A percentile compares a stretch with the other conserved stretches of the same genome.
These are phyloP conservation scores for Vitis labrusca DNA, from an alignment of 164 flowering plant genomes.

Conservation along the genomic window DNA sequence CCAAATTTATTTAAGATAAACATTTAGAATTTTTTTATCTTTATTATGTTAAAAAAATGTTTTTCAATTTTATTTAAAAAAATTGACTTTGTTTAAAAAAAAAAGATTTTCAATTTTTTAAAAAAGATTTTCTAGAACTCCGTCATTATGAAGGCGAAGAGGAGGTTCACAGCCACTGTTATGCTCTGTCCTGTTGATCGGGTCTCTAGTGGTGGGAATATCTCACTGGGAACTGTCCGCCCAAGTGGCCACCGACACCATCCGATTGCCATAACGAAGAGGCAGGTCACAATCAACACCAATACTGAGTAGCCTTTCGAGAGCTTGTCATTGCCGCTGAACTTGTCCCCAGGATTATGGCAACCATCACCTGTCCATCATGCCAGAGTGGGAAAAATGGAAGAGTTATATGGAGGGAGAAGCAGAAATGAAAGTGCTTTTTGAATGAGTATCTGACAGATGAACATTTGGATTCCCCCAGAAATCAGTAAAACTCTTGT, in stretches of 20 bases:
- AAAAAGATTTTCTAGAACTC: too few species aligned
- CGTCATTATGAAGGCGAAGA: constrained; percentile 44
- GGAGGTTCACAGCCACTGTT: constrained; percentile 47
- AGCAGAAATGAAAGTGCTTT: neutral
- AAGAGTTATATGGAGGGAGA: too few species aligned
- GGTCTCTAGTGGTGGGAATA: constrained; percentile 48
- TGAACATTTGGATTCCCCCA: constrained; percentile 84
- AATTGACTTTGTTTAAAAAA: too few species aligned
- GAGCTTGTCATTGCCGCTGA: constrained; percentile 45
- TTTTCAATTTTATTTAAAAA: too few species aligned
- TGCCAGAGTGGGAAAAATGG: neutral
- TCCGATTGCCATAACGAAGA: constrained; percentile 66
- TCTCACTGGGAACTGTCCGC: constrained; percentile 57
- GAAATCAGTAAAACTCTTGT: constrained; percentile 65
- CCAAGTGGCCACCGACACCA: constrained; percentile 64
- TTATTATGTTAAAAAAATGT: too few species aligned
- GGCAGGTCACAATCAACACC: constrained; percentile 70
- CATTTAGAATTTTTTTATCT: too few species aligned
- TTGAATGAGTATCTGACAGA: constrained; percentile 60
- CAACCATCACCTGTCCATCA: constrained; percentile 56
- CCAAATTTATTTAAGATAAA: too few species aligned
- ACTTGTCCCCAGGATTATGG: constrained; percentile 71
- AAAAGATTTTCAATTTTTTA: too few species aligned
- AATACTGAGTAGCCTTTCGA: constrained; percentile 56
- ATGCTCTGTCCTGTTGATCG: constrained; percentile 61